Evolutionary conservation across 2,329 filamentous ascomycete species (phyloP).

Genomic region (Cucurbitaria berberidis): DNA sequence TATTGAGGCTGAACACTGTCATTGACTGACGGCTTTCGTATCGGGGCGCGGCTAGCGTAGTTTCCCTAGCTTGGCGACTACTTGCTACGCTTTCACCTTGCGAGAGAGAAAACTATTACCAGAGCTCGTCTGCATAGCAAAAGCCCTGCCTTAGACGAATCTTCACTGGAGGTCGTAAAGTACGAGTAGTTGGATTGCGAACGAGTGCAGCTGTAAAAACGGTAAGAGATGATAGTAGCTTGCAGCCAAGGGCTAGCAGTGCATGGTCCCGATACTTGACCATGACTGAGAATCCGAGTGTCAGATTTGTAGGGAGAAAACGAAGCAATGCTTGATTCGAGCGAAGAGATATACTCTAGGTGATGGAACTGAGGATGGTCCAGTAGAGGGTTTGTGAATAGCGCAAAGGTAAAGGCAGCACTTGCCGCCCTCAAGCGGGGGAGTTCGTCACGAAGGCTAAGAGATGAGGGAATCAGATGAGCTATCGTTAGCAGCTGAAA

Average conservation of each 20-base stretch:
- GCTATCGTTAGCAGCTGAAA: not conserved
- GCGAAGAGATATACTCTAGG: not conserved
- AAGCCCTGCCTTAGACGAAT: constrained; percentile 86
- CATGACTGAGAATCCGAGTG: not conserved
- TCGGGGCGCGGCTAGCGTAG: not conserved
- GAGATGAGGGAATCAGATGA: not conserved
- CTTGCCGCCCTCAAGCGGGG: not conserved
- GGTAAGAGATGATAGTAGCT: not conserved
- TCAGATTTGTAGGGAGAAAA: not conserved
- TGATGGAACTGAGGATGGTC: not conserved
- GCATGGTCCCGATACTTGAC: not conserved
- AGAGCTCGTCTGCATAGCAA: constrained; percentile 63
- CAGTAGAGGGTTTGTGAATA: not conserved
- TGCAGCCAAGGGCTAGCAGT: too few species aligned
- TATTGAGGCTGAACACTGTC: not conserved
- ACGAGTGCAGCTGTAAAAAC: not conserved
- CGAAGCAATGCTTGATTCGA: not conserved
- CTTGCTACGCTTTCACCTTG: not conserved
- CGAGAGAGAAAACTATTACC: not conserved
- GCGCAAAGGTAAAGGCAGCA: not conserved
- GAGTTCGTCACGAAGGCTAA: not conserved
- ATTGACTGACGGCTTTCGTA: not conserved
- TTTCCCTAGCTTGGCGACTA: not conserved
- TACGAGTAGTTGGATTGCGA: constrained; percentile 63
- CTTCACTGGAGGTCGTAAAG: constrained; percentile 85